These are phyloP conservation scores for Aphanomyces euteiches DNA, from an alignment of 352 stramenopile species.

Conservation along the genomic window DNA sequence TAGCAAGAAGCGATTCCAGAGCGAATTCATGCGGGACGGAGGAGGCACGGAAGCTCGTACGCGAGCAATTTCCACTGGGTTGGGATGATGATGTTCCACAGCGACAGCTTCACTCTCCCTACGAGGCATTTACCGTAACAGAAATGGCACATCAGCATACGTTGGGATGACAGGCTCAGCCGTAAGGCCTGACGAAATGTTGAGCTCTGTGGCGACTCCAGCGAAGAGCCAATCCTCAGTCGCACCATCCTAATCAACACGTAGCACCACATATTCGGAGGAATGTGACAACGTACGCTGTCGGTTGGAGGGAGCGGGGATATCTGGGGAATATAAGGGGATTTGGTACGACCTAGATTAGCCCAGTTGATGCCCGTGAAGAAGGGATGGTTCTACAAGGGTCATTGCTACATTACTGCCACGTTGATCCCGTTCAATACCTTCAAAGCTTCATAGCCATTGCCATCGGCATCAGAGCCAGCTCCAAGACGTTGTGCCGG, in stretches of 20 bases:
- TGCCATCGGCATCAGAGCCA: constrained; percentile 55
- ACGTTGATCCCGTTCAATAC: constrained; percentile 34
- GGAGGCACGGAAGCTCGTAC: constrained; percentile 65
- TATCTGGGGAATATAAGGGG: constrained; percentile 50
- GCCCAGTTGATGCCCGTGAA: constrained; percentile 79
- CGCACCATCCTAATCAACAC: constrained; percentile 55
- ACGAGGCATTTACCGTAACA: background rate
- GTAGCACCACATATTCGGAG: background rate
- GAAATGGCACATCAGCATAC: constrained; percentile 38
- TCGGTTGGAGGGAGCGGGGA: constrained; percentile 20
- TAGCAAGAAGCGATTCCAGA: constrained; percentile 84
- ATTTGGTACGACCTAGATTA: constrained; percentile 44
- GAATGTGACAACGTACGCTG: constrained; percentile 1
- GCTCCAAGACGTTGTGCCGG: constrained; percentile 56
- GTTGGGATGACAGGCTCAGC: constrained; percentile 55
- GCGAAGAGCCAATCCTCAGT: constrained; percentile 87
- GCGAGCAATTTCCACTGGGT: constrained; percentile 72
- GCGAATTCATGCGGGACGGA: constrained; percentile 63
- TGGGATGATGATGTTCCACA: constrained; percentile 35
- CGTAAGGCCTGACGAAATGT: constrained; percentile 77
- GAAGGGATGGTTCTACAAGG: constrained; percentile 59
- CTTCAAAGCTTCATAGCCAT: constrained; percentile 56
- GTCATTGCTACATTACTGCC: background rate
- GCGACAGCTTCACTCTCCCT: constrained; percentile 12
- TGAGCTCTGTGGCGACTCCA: constrained; percentile 77